phyloP scores from a whole-genome alignment of 345 rosid species.

The Brassica nigra region DNA sequence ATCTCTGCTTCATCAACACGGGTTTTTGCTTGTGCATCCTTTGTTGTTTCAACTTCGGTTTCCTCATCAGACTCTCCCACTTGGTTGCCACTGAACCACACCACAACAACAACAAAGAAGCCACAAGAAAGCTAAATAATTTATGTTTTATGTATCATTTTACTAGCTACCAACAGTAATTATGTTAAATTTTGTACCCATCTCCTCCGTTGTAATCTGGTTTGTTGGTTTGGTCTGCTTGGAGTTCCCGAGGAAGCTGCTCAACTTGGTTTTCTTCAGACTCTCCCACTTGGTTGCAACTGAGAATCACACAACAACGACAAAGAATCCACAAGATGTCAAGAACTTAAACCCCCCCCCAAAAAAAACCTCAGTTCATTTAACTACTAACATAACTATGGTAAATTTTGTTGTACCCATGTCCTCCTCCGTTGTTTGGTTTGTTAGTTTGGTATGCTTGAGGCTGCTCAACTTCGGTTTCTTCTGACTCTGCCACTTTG shows the following conservation, averaged over 20 bases:
- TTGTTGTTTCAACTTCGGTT: slow-evolving; percentile 7
- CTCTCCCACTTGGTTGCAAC: slow-evolving; percentile 7
- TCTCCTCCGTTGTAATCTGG: neutral
- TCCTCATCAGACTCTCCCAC: slow-evolving; percentile 8
- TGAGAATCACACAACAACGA: neutral
- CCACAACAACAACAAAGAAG: neutral
- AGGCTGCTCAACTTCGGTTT: neutral
- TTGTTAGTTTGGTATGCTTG: neutral
- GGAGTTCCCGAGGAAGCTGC: neutral
- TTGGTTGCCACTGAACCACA: slow-evolving; percentile 2
- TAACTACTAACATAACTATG: neutral
- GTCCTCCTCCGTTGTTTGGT: neutral
- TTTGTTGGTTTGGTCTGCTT: too few relatives aligned
- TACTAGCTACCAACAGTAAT: too few relatives aligned
- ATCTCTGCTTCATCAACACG: neutral
- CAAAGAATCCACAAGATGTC: neutral
- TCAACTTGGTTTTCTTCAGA: neutral
- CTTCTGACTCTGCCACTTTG: neutral
- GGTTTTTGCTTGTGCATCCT: neutral
- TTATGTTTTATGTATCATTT: too few relatives aligned
- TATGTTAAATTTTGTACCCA: neutral
- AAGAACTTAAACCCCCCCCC: too few relatives aligned
- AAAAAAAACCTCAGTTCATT: neutral
- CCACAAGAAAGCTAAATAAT: neutral
- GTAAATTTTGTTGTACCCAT: neutral